Base-by-base conservation (phyloP, 1,139 yeast genomes). In the Hyphopichia khmerensis region DNA sequence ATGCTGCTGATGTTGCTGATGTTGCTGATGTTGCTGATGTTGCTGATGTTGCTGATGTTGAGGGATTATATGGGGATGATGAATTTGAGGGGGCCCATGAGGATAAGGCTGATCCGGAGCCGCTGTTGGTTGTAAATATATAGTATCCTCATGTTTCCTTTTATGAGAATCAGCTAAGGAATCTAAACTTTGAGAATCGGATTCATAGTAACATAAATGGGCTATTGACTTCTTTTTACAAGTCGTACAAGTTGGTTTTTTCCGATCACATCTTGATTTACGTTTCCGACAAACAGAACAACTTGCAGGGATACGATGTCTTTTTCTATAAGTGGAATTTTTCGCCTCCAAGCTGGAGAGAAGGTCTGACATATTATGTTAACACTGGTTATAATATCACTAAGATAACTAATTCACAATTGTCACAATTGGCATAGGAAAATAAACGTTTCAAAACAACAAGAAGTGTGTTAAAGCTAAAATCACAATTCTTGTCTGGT, bases 141-240 rank as follows among this genome's bases (percentile, higher is more conserved):
- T 10, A 3, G 5, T 8, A 33, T 33, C 24, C 4, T 33, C 36
- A 19, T 21, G 3, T 21, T 33, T 33, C 5, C 36, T 11, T n/a
- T 21, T 32, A 13, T 32, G 9, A 13, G 21, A 4, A 30, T 39
- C 39, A 15, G n/a, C 29, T 11, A 26, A 26, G 4, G 29, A 26
- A 11, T 26, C 29, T 13, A 26, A 26, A 11, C 17, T 30, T 30
- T 30, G 33, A 17, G 18, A 14, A 13, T 51, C 64, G 43, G 76
- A 80, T 54, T 84, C 80, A 56, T 82, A 86, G 48, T 72, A 80
- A 50, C 95, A 86, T 31, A 84, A 64, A 59, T 85, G 90, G 23
- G 86, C 84, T 19, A 85, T 85, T 14, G 88, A 86, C 42, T 85
- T 84, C 62, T 80, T 80, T 41, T 77, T 74, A 66, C 95, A 86